These are phyloP conservation scores for Knoxia roxburghii DNA, from an alignment of 257 asterid genomes.

Conservation along the genomic window DNA sequence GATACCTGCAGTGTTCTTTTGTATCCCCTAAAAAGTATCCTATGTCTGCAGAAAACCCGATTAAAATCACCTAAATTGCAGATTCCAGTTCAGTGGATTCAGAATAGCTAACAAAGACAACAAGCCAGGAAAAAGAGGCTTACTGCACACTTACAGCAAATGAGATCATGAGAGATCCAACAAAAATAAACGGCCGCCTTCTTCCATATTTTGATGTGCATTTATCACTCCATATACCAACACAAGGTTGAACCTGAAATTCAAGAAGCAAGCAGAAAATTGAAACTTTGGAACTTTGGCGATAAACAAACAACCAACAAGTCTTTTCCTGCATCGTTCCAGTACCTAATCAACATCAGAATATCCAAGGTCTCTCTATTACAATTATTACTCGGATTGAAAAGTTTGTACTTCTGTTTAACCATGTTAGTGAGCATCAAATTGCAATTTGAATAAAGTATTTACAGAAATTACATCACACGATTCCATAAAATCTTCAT, in stretches of 20 bases:
- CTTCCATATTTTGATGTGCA: conserved; percentile 87
- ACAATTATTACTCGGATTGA: not conserved
- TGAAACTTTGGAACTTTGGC: conserved; percentile 1
- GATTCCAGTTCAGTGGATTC: conserved; percentile 35
- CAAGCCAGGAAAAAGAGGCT: conserved; percentile 17
- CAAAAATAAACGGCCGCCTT: conserved; percentile 79
- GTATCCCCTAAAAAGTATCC: conserved; percentile 95
- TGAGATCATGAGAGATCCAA: conserved; percentile 85
- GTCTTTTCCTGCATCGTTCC: not conserved
- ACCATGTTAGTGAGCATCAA: not conserved
- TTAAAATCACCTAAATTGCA: conserved; percentile 73
- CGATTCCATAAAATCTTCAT: not conserved
- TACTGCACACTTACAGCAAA: conserved; percentile 54
- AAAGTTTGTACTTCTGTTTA: not conserved
- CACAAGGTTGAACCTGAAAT: conserved; percentile 98
- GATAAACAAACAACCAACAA: not conserved
- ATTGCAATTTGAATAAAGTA: not conserved
- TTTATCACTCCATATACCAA: conserved; percentile 97
- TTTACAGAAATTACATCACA: not conserved
- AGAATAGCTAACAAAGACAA: conserved; percentile 10
- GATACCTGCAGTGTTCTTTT: conserved; percentile 96
- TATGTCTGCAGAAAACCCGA: conserved; percentile 98
- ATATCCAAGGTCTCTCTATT: not conserved
- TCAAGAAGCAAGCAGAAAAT: conserved; percentile 12
- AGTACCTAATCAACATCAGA: not conserved